These are phyloP conservation scores for Paecilomyces variotii DNA, from an alignment of 2,329 filamentous ascomycete species.

Conservation along the genomic window DNA sequence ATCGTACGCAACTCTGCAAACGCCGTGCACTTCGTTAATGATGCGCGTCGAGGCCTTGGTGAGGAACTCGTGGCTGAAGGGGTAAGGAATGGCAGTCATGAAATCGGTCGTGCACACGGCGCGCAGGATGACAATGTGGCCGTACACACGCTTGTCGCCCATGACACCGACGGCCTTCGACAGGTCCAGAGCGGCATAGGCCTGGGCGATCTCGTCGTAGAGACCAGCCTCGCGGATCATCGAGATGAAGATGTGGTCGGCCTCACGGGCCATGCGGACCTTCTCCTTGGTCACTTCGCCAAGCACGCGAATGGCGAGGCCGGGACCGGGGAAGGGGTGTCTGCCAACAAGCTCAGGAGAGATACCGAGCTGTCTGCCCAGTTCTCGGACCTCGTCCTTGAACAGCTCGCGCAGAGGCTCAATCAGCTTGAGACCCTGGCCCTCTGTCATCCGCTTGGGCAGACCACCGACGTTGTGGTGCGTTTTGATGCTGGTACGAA, in stretches of 20 bases:
- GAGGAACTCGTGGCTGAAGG: conserved; percentile 58
- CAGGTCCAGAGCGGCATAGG: conserved; percentile 60
- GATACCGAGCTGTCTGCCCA: conserved; percentile 64
- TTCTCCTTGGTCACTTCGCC: conserved; percentile 76
- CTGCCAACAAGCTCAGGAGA: conserved; percentile 68
- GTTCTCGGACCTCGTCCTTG: conserved; percentile 70
- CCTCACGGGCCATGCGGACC: conserved; percentile 59
- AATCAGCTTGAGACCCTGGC: conserved; percentile 12
- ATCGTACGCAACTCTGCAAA: conserved; percentile 30
- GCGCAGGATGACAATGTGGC: conserved; percentile 52
- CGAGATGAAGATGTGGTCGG: conserved; percentile 40
- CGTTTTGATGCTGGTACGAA: conserved; percentile 51
- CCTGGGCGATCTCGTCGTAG: conserved; percentile 56
- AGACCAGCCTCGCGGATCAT: conserved; percentile 39
- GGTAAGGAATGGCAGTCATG: conserved; percentile 66
- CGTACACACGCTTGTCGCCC: conserved; percentile 61
- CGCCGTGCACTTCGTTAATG: conserved; percentile 64
- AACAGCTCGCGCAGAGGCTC: conserved; percentile 60
- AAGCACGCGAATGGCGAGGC: conserved; percentile 57
- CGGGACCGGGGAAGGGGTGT: conserved; percentile 53
- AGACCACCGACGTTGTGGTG: conserved; percentile 62
- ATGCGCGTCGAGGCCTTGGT: conserved; percentile 59
- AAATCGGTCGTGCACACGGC: conserved; percentile 59
- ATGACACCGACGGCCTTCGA: conserved; percentile 51
- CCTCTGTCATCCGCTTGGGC: conserved; percentile 47